Evolutionary conservation across 2,329 filamentous ascomycete species (phyloP), one percentile per base, ranked within the genome.

Genomic region (Fusarium tuaranense): DNA sequence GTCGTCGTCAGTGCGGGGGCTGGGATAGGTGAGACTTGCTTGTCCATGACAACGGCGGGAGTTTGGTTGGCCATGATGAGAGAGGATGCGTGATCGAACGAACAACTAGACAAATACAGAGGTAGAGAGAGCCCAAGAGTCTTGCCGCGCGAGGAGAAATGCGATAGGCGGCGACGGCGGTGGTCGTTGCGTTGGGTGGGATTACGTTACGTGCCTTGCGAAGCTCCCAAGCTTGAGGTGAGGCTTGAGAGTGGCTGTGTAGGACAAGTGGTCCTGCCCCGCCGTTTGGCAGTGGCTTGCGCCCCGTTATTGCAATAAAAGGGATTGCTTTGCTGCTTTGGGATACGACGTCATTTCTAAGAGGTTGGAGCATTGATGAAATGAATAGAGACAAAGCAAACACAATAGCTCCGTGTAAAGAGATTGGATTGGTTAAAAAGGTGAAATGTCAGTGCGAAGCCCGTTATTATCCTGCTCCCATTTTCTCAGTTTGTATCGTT

Each of bases 31-130:
- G 83, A 72, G 81, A 90, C 95, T 87, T 93, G 98, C 97, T 99
- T 99, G 97, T 99, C 97, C 96, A 99, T 99, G 95, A 99, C 97
- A 98, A 99, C 97, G 94, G 97, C 97, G 81, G 97, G 97, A 84
- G 97, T 98, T 92, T 98, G 96, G 88, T 94, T 93, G 83, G 97
- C 96, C 97, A 99, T 99, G 79, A 69, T 79, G 79, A 75, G 62
- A 66, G 63, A 68, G 63, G 61, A 66, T 71, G 77, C 75, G 78
- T 75, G 72, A 68, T 69, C 51, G 39, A 63, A 63, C 69, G 72
- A 78, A 77, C 77, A 71, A 63, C 53, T 44, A 71, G 48, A 55
- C 55, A 48, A 38, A 63, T 63, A 63, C 34, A 62, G 59, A 67
- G 53, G 67, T 51, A 34, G 68, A 41, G 62, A 61, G 66, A 68